Conservation (phyloP, 164 flowering plant genomes). For the Warburgia ugandensis region DNA sequence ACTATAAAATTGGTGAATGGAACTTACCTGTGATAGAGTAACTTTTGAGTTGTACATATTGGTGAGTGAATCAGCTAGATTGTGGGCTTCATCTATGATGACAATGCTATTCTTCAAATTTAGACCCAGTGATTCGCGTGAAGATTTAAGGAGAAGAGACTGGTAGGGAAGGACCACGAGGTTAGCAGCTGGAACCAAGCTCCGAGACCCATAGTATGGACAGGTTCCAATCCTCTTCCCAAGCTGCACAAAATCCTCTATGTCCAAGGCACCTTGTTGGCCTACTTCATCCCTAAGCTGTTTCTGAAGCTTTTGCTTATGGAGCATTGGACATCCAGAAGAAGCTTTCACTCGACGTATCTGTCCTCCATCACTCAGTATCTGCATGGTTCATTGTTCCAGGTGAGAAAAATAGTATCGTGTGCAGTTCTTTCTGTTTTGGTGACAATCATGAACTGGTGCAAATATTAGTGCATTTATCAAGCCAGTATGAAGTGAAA, state of each 20-base stretch:
- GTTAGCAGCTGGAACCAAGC: slow-evolving; percentile 65
- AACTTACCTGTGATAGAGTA: slow-evolving; percentile 58
- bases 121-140: slow-evolving; percentile 88
- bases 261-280: slow-evolving; percentile 68
- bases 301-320: slow-evolving; percentile 53
- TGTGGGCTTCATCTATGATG: slow-evolving; percentile 98
- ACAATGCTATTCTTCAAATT: slow-evolving; percentile 66
- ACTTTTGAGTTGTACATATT: slow-evolving; percentile 87
- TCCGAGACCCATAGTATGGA: slow-evolving; percentile 94
- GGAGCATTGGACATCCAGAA: slow-evolving; percentile 88
- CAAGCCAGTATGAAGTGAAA: neutral
- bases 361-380: slow-evolving; percentile 44
- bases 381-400: slow-evolving; percentile 31
- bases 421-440: neutral
- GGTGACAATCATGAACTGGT: too few relatives aligned
- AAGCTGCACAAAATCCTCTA: slow-evolving; percentile 86
- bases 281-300: slow-evolving; percentile 47
- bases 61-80: slow-evolving; percentile 91
- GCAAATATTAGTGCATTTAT: too few relatives aligned
- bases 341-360: slow-evolving; percentile 44
- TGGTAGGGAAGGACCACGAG: slow-evolving; percentile 95
- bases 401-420: slow-evolving; percentile 1
- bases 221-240: slow-evolving; percentile 72
- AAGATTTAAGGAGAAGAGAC: slow-evolving; percentile 84
- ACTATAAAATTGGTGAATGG: neutral